Evolutionary conservation across 257 asterid species (phyloP).

Genomic region (Nicotiana paniculata): DNA sequence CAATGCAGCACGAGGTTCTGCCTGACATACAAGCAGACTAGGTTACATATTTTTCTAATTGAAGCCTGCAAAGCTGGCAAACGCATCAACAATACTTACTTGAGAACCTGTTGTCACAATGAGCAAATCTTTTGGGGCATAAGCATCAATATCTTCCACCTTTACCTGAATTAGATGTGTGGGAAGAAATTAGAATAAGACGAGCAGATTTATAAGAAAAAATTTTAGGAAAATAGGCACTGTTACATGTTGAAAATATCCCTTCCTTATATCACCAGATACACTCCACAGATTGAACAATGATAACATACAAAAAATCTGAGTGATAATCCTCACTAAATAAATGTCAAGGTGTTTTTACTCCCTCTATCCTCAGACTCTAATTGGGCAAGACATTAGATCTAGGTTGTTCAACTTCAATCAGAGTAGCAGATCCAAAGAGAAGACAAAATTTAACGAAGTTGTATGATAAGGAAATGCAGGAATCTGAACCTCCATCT

Average conservation of each 20-base stretch:
- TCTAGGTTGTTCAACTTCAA: not conserved
- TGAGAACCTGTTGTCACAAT: slow-evolving; percentile 99
- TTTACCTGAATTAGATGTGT: slow-evolving; percentile 49
- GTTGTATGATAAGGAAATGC: not conserved
- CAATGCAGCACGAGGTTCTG: slow-evolving; percentile 99
- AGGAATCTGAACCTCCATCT: not conserved
- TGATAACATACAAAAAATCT: not conserved
- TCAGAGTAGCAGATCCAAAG: not conserved
- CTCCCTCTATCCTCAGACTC: not conserved
- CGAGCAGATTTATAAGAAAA: not conserved
- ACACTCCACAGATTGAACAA: not conserved
- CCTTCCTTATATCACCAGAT: not conserved
- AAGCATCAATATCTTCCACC: slow-evolving; percentile 94
- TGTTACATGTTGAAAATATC: not conserved
- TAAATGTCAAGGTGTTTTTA: not conserved
- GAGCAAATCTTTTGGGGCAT: slow-evolving; percentile 92
- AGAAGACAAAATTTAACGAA: not conserved
- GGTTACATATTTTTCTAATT: slow-evolving; percentile 12
- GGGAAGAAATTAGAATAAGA: not conserved
- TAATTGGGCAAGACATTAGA: not conserved
- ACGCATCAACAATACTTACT: slow-evolving; percentile 40
- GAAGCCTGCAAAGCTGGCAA: slow-evolving; percentile 4
- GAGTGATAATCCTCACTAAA: not conserved
- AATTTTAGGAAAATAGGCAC: not conserved
- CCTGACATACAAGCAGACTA: slow-evolving; percentile 52